phyloP scores from a whole-genome alignment of 305 asterid genomes.

The Andrographis paniculata region DNA sequence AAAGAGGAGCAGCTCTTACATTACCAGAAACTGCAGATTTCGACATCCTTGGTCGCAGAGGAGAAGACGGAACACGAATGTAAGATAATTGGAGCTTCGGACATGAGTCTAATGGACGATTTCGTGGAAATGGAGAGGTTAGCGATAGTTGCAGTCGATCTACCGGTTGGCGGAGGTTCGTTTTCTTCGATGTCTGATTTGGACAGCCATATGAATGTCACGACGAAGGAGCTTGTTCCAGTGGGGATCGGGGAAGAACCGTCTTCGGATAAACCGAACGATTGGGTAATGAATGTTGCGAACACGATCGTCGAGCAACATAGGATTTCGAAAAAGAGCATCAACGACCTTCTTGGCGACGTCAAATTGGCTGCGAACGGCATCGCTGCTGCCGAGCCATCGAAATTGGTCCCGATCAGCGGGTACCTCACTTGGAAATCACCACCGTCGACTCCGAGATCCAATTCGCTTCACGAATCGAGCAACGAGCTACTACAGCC shows the following conservation, averaged over 20 bases:
- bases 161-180: conserved; percentile 23
- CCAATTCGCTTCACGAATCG: conserved; percentile 21
- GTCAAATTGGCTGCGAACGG: conserved; percentile 26
- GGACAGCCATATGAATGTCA: conserved; percentile 14
- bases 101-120: conserved; percentile 91
- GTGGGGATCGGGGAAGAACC: conserved; percentile 17
- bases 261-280: conserved; percentile 15
- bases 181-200: conserved; percentile 12
- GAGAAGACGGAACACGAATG: conserved; percentile 21
- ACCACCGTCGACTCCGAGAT: conserved; percentile 34
- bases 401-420: conserved; percentile 32
- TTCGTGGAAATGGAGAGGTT: conserved; percentile 95
- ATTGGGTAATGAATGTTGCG: conserved; percentile 47
- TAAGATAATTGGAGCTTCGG: conserved; percentile 48
- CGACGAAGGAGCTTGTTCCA: conserved; percentile 36
- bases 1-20: conserved; percentile 34
- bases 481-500: conserved; percentile 14
- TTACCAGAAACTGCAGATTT: conserved; percentile 14
- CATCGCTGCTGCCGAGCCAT: conserved; percentile 12
- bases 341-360: conserved; percentile 47
- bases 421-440: conserved; percentile 65
- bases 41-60: conserved; percentile 16
- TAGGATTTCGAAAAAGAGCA: conserved; percentile 30
- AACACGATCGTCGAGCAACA: conserved; percentile 35
- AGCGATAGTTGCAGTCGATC: conserved; percentile 69